Conservation (phyloP, 345 rosid genomes). For the Syzygium aqueum region DNA sequence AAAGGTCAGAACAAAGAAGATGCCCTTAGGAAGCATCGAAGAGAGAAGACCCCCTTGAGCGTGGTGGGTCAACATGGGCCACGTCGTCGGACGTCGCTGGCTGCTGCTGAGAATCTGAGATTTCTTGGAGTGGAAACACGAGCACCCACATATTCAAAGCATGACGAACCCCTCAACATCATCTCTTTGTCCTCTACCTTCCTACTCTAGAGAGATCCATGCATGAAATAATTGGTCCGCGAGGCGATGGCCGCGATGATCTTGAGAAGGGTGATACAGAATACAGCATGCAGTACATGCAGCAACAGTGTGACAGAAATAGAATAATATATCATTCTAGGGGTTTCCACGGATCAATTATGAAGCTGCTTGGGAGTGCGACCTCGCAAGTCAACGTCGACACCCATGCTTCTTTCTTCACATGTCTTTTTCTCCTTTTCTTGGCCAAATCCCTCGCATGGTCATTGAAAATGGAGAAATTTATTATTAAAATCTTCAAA, state of each 20-base stretch:
- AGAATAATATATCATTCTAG: neutral
- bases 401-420: neutral
- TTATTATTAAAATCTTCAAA: neutral
- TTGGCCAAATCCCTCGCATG: neutral
- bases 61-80: neutral
- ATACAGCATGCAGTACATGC: neutral
- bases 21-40: neutral
- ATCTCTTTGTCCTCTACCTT: neutral
- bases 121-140: neutral
- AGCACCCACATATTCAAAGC: neutral
- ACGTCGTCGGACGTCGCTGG: neutral
- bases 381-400: neutral
- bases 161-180: neutral
- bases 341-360: neutral
- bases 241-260: neutral
- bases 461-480: neutral
- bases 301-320: neutral
- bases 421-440: neutral
- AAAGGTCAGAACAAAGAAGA: neutral
- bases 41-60: neutral
- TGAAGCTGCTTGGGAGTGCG: neutral
- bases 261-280: neutral
- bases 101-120: neutral
- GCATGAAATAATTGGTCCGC: neutral
- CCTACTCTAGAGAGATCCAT: neutral